Base-by-base conservation (phyloP, 2,329 filamentous ascomycete species). In the Colletotrichum lindemuthianum region DNA sequence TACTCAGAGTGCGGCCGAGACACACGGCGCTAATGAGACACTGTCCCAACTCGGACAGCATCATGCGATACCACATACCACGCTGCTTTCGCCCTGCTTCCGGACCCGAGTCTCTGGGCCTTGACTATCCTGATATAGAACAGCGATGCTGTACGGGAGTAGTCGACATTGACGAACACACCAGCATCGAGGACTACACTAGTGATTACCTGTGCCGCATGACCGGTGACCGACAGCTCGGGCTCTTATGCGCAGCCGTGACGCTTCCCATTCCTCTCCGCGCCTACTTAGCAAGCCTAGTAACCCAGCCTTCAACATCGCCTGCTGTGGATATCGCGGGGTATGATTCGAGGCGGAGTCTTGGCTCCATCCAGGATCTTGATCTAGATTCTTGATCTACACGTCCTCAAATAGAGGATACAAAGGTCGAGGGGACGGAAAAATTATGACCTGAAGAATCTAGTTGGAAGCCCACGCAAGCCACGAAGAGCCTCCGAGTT, bases 61-160 rank as follows among this genome's bases (percentile, higher is more conserved):
- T 61, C 50, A 65, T 60, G 57, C 57, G 44, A 65, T 61, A 51
- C 50, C 57, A 47, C 50, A 60, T 64, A 53, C 57, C 48, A 50
- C 44, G 36, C 36, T 40, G 36, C 37, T 41, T 34, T 3, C 44
- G 8, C 15, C 39, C 43, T 63, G 60, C 34, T 45, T 51, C 57
- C 57, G 44, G 57, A 61, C 39, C 61, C 61, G 44, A 60, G 39
- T 53, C n/a, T 39, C 61, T 34, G 61, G 61, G 57, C 61, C 60
- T 58, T 51, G 55, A 16, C 32, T 41, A 32, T 36, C 34, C 41
- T 47, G 41, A 44, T 48, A 43, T n/a, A 55, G 41, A 24, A 24
- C 24, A 24, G 5, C 24, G 24, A 24, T 24, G 24, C 24, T 4
- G 2, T 24, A 5, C 24, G 24, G 24, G 24, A 24, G 24, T 24